Evolutionary conservation across 345 rosid genomes (phyloP).

Genomic region (Noccaea bulbosa): DNA sequence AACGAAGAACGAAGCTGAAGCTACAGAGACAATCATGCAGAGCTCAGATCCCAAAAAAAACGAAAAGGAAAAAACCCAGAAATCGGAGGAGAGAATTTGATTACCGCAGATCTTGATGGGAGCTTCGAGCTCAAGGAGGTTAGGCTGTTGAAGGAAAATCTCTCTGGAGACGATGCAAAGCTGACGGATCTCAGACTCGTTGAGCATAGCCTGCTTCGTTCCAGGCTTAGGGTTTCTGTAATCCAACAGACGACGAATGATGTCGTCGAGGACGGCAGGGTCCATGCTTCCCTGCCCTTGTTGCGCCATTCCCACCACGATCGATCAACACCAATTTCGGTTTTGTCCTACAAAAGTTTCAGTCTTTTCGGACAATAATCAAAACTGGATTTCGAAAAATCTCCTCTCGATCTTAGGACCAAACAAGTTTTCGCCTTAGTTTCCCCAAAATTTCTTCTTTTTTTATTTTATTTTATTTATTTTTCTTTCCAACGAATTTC

Average conservation of each 20-base stretch:
- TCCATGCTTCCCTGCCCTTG: slow-evolving; percentile 66
- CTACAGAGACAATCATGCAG: slow-evolving; percentile 15
- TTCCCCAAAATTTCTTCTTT: slow-evolving; percentile 18
- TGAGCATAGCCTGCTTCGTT: slow-evolving; percentile 74
- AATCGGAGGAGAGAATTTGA: slow-evolving; percentile 2
- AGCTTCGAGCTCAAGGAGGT: slow-evolving; percentile 86
- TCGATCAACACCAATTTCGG: slow-evolving; percentile 2
- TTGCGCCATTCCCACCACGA: slow-evolving; percentile 53
- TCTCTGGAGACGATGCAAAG: slow-evolving; percentile 67
- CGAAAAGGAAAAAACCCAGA: not conserved
- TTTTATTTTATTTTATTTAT: not conserved
- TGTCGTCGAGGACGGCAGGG: slow-evolving; percentile 68
- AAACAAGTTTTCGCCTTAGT: slow-evolving; percentile 39
- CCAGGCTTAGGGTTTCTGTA: slow-evolving; percentile 65
- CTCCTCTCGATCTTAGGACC: slow-evolving; percentile 39
- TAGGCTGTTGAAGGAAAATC: slow-evolving; percentile 85
- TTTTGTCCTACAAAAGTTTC: slow-evolving; percentile 21
- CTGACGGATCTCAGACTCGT: slow-evolving; percentile 86
- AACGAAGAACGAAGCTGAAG: slow-evolving; percentile 14
- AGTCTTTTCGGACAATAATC: slow-evolving; percentile 37
- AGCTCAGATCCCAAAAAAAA: slow-evolving; percentile 38
- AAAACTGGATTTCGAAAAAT: slow-evolving; percentile 19
- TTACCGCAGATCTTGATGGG: slow-evolving; percentile 97
- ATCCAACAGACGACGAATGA: slow-evolving; percentile 68
- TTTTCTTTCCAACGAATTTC: slow-evolving; percentile 32